Evolutionary conservation across 148 eudicot species (phyloP), one percentile per base, ranked within the genome.

Genomic region (Spergularia marina): DNA sequence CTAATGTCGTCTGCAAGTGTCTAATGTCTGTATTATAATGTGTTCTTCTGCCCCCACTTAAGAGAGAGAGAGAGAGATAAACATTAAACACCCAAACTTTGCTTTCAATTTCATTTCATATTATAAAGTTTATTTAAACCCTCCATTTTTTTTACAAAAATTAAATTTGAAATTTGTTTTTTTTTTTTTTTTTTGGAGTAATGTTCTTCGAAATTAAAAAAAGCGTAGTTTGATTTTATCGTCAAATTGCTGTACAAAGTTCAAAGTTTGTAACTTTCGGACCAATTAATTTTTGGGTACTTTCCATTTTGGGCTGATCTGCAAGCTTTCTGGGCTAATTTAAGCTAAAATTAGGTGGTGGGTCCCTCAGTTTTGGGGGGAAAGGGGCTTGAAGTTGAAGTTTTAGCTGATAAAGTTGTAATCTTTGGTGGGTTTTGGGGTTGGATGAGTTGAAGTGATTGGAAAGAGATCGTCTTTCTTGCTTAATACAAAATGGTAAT

Each of bases 221-320:
- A 15, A 25, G 68, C 30, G 51, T 8, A 12, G 39, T 67, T 70
- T 52, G 12, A 49, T 36, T 54, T 65, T 21, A 18, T 17, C 56
- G n/a, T 58, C 54, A 47, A 40, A 2, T 67, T 65, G 14, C 25
- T 17, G 15, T 59, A 7, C 53, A 39, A 23, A 57, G 51, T 56
- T 66, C 52, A 49, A 69, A 68, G 60, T 59, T 70, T 11, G 74
- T 52, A 41, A 3, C 76, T 63, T 21, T 13, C 53, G 0, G 17
- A 20, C 53, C 14, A 65, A 76, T 72, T 52, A 56, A 5, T 57
- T 30, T 30, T 4, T 80, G 73, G 79, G 68, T 59, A 53, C 39
- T n/a, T 36, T 47, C 36, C 23, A 4, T 7, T 80, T 64, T 71
- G 51, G 11, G 83, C 53, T 80, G 83, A 81, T 81, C 83, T 81